Conservation (phyloP, 1,284 basidiomycete species). For the Apiotrichum brassicae region DNA sequence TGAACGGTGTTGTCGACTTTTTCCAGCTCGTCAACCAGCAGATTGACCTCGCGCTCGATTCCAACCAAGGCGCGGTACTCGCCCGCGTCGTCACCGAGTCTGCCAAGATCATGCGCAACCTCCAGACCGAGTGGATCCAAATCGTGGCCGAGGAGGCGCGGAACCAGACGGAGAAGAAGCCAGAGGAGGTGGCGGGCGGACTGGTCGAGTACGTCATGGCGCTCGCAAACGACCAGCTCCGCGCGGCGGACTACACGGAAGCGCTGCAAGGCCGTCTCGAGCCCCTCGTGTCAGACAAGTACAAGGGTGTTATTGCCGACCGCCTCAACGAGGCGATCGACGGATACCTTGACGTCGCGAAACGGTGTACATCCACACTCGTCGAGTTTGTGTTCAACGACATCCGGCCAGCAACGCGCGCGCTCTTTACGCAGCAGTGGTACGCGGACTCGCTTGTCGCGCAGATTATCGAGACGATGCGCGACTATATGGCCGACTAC, state of each 20-base stretch:
- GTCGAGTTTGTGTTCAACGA: constrained; percentile 96
- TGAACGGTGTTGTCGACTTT: constrained; percentile 86
- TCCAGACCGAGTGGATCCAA: constrained; percentile 82
- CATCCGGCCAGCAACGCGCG: constrained; percentile 78
- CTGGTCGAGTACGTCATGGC: constrained; percentile 95
- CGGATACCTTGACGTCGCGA: constrained; percentile 95
- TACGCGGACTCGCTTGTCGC: constrained; percentile 56
- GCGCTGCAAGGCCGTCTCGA: constrained; percentile 77
- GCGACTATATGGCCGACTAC: constrained; percentile 91
- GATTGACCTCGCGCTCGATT: constrained; percentile 89
- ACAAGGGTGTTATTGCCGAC: constrained; percentile 73
- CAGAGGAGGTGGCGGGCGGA: constrained; percentile 80
- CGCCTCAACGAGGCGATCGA: constrained; percentile 93
- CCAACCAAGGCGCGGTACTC: constrained; percentile 88
- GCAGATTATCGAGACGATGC: constrained; percentile 89
- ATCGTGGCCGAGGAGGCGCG: constrained; percentile 79
- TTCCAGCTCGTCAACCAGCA: constrained; percentile 99
- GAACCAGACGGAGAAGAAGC: constrained; percentile 71
- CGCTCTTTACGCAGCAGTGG: constrained; percentile 75
- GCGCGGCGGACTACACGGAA: constrained; percentile 90
- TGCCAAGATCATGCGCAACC: constrained; percentile 81
- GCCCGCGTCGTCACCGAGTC: constrained; percentile 84
- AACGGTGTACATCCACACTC: constrained; percentile 88
- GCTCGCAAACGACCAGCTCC: constrained; percentile 97
- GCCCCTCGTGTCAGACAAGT: constrained; percentile 87